Percentiles rank a stretch among this genome's conserved stretches.
These are phyloP conservation scores for Boeremia lycopersici DNA, from an alignment of 2,329 filamentous ascomycete species.

Conservation along the genomic window DNA sequence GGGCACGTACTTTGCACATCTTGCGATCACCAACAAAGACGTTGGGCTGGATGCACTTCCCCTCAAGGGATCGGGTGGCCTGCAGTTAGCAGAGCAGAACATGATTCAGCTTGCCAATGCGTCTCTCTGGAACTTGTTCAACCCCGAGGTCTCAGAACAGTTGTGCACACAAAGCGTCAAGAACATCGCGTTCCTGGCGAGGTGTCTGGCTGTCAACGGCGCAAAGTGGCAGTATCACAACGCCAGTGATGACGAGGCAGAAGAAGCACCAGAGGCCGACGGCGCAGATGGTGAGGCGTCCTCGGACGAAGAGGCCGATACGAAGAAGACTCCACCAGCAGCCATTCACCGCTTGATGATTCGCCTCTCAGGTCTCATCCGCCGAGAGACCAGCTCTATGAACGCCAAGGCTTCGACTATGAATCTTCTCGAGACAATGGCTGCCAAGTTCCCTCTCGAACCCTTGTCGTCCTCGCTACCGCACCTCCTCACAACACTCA, in stretches of 20 bases:
- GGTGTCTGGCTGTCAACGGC: slow-evolving; percentile 65
- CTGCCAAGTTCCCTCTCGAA: slow-evolving; percentile 63
- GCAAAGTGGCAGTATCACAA: slow-evolving; percentile 53
- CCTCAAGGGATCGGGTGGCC: slow-evolving; percentile 71
- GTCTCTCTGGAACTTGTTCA: slow-evolving; percentile 65
- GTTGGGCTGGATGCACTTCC: slow-evolving; percentile 62
- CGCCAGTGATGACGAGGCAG: slow-evolving; percentile 47
- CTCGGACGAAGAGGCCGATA: slow-evolving; percentile 42
- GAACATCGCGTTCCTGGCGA: slow-evolving; percentile 82
- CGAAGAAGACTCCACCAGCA: slow-evolving; percentile 43
- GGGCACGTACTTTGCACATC: slow-evolving; percentile 78
- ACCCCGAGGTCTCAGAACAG: slow-evolving; percentile 69
- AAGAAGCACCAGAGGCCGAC: slow-evolving; percentile 50
- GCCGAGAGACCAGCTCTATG: slow-evolving; percentile 68
- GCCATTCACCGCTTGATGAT: slow-evolving; percentile 77
- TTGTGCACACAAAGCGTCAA: slow-evolving; percentile 80
- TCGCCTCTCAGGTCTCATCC: slow-evolving; percentile 77
- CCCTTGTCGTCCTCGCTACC: slow-evolving; percentile 68
- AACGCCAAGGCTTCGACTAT: slow-evolving; percentile 78
- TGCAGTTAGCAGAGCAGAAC: slow-evolving; percentile 68
- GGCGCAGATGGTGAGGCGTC: slow-evolving; percentile 48
- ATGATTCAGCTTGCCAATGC: slow-evolving; percentile 65
- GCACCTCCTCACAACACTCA: slow-evolving; percentile 69
- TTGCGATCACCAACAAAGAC: slow-evolving; percentile 68
- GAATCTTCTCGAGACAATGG: slow-evolving; percentile 73